Evolutionary conservation across 768 basidiomycete species (phyloP), one percentile per base, ranked within the genome.

Genomic region (Mrakia blollopis): DNA sequence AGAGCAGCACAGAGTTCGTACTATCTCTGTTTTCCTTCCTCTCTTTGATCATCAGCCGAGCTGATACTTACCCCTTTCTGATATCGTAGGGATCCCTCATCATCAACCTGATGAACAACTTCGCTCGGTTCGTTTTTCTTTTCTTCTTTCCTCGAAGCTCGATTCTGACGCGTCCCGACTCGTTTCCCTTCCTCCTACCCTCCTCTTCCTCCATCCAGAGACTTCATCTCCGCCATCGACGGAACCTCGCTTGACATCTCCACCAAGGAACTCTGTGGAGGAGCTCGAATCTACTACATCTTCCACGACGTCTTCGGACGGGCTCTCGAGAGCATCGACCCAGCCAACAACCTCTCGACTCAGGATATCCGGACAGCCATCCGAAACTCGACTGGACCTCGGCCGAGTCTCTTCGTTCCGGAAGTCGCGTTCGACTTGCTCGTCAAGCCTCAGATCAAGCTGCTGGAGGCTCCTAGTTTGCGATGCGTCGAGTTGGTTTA

Each of bases 291-390:
- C 84, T 98, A 98, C 85, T 98, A 98, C 85, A 98, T 99, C 83
- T 99, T 99, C 88, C 94, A 98, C 83, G 97, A 98, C 81, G 89
- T 98, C 73, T 99, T 98, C 81, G 97, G 97, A 1, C 87, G 91
- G 72, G 97, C 96, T 1, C 89, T 99, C 10, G 88, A 89, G 74
- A 91, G 89, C 9, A 93, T 99, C 81, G 92, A 98, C 82, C 90
- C 97, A 0, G 93, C 94, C 21, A 87, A 89, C 68, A 95, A 95
- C 82, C 87, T 99, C 74, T 94, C 94, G 77, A 90, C 92, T 77
- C 91, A 92, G 80, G 97, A 99, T 82, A 98, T 99, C 82, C 89
- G 96, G 32, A 99, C 97, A 7, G 97, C 97, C 37, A 99, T 99
- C 80, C 89, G 97, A 39, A 99, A 99, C 83, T 98, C 96, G 25